These are phyloP conservation scores for Porcisia deanei DNA, from an alignment of 208 protist species.

Conservation along the genomic window DNA sequence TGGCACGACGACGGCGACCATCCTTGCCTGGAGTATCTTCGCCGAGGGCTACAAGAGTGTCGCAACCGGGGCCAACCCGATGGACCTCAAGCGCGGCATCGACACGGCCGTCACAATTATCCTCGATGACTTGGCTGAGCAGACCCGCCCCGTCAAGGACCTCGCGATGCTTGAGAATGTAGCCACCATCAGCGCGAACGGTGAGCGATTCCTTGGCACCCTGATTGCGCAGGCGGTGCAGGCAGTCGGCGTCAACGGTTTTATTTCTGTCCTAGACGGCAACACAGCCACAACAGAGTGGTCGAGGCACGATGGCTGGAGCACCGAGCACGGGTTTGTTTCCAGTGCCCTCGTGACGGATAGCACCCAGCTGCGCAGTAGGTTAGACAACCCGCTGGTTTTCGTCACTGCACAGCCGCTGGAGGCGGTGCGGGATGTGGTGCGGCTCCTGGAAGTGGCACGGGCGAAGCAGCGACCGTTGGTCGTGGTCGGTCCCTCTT, in stretches of 20 bases:
- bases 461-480: slow-evolving; percentile 53
- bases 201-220: slow-evolving; percentile 96
- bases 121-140: slow-evolving; percentile 88
- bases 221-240: slow-evolving; percentile 98
- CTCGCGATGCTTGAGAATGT: slow-evolving; percentile 93
- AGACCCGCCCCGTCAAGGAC: slow-evolving; percentile 96
- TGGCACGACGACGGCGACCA: slow-evolving; percentile 99
- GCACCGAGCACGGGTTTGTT: slow-evolving; percentile 97
- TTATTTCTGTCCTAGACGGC: slow-evolving; percentile 99
- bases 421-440: slow-evolving; percentile 54
- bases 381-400: slow-evolving; percentile 94
- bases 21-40: slow-evolving; percentile 98
- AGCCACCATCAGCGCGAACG: slow-evolving; percentile 99
- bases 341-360: slow-evolving; percentile 98
- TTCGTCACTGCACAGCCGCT: slow-evolving; percentile 83
- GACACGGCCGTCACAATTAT: slow-evolving; percentile 94
- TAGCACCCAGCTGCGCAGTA: slow-evolving; percentile 91
- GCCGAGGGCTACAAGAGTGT: slow-evolving; percentile 98
- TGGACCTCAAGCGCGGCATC: slow-evolving; percentile 99
- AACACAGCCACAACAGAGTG: slow-evolving; percentile 97
- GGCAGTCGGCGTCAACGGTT: slow-evolving; percentile 98
- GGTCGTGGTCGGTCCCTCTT: slow-evolving; percentile 66
- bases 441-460: slow-evolving; percentile 75
- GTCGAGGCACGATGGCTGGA: slow-evolving; percentile 97
- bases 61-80: slow-evolving; percentile 99